Base-by-base conservation (phyloP, 176 grass and related monocot genomes). In the Dactylis glomerata region DNA sequence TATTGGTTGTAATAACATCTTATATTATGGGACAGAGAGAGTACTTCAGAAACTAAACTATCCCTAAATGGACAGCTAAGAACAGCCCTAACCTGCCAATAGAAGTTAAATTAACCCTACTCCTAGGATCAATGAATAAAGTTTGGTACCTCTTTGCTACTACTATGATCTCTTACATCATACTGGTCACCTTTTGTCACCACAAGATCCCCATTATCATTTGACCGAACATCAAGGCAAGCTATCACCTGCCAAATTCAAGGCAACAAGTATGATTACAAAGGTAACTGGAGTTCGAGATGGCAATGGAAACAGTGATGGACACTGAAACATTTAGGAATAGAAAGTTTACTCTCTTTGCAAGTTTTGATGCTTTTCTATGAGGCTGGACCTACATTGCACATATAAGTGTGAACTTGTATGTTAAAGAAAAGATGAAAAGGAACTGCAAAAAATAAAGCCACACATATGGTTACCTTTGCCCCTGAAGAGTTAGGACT, bases 161-260 rank as follows among this genome's bases (percentile, higher is more conserved):
- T 91, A 62, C 77, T 87, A 66, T 84, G 82, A 76, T 99, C 96
- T 92, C 96, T 99, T 82, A 99, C 96, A 79, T 99, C 93, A 88
- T 99, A 99, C 41, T 99, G 96, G 82, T 99, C 96, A 22, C 96
- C 96, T 91, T 96, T 99, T 76, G 96, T 99, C 50, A 99, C 96
- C 76, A 99, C 96, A 85, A 98, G 93, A 92, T 99, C 96, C 19
- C 93, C 96, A 24, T 89, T 96, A 75, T 98, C 96, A 86, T 99
- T 99, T 75, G 96, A 88, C 69, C 93, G 90, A 81, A 99, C 93
- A 96, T 99, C 96, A 84, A 99, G 93, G 50, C 96, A 99, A 81
- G 96, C 93, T 81, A 98, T 95, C 30, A 98, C 96, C 96, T 98
- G 63, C 17, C 37, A 76, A 77, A 6, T 80, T 85, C 63, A 79